Evolutionary conservation across 2,329 filamentous ascomycete genomes (phyloP), one percentile per base, ranked within the genome.

Genomic region (Fusarium sarcochroum): DNA sequence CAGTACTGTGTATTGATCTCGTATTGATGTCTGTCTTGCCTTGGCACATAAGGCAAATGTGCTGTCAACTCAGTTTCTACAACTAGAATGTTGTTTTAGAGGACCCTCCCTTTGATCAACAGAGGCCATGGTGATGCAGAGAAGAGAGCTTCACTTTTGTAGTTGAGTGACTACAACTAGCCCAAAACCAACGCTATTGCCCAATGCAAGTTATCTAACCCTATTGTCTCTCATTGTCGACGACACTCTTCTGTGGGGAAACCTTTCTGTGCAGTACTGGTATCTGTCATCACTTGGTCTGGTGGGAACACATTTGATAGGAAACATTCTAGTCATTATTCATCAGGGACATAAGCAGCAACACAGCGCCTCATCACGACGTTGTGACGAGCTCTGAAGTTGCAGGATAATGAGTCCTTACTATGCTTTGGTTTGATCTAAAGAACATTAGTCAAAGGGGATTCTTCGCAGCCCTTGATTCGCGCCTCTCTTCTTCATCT

Each of bases 401-500:
- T 18, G 13, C 40, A 41, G 13, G 15, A 23, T 21, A 9, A 41
- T 13, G 18, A 21, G 18, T 20, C 14, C 37, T 18, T 57, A 13
- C 11, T 47, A 15, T 34, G 23, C 13, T 44, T 49, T 44, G 21
- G 69, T 60, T 30, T 69, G 53, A 35, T 23, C 23, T 18, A 34
- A 35, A 46, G 8, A 25, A n/a, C 35, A 56, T 74, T 79, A 99
- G 79, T 93, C 94, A 79, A 97, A 97, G 0, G 93, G 93, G 73
- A 97, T 90, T 71, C 93, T 87, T 68, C 93, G 87, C 71, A 97
- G 77, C 17, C 83, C 81, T 62, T 89, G 84, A 8, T 80, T 85
- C 40, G 82, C 85, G 17, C 86, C 89, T 55, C 85, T 85, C 83
- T 97, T 98, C 83, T 88, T 91, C 86, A 92, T 91, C 81, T 97